Conservation (phyloP, 2,329 filamentous ascomycete genomes). For the Fusarium humuli region DNA sequence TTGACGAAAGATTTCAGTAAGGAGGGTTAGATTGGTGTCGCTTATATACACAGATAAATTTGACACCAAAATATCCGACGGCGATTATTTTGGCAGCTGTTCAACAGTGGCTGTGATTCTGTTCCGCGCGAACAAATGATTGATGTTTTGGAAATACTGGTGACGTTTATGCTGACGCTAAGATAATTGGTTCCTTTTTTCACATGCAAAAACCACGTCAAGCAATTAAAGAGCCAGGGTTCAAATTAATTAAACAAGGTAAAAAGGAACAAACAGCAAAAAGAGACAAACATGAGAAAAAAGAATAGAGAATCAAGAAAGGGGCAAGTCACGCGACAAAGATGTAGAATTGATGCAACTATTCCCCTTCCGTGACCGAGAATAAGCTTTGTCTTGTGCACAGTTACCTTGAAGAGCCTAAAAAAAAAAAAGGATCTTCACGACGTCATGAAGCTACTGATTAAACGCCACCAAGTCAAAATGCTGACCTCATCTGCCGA, state of each 20-base stretch:
- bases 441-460: conserved; percentile 31
- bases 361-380: conserved; percentile 44
- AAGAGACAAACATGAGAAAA: neutral
- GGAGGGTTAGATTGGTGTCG: neutral
- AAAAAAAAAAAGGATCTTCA: neutral
- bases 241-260: neutral
- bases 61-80: neutral
- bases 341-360: conserved; percentile 14
- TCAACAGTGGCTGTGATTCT: neutral
- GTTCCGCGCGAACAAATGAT: neutral
- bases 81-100: neutral
- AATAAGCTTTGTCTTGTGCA: conserved; percentile 44
- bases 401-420: conserved; percentile 32
- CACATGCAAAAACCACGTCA: neutral
- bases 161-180: conserved; percentile 4
- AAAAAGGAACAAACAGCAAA: too few relatives aligned
- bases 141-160: neutral
- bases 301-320: conserved; percentile 4
- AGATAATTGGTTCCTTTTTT: neutral
- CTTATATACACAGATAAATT: neutral
- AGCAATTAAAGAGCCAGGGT: neutral
- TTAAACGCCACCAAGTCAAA: neutral
- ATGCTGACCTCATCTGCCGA: conserved; percentile 21
- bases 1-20: too few relatives aligned
- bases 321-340: conserved; percentile 44